A percentile compares a stretch with the other conserved stretches of the same genome.
phyloP scores from a whole-genome alignment of 2,329 filamentous ascomycete genomes.

The Orbilia oligospora region DNA sequence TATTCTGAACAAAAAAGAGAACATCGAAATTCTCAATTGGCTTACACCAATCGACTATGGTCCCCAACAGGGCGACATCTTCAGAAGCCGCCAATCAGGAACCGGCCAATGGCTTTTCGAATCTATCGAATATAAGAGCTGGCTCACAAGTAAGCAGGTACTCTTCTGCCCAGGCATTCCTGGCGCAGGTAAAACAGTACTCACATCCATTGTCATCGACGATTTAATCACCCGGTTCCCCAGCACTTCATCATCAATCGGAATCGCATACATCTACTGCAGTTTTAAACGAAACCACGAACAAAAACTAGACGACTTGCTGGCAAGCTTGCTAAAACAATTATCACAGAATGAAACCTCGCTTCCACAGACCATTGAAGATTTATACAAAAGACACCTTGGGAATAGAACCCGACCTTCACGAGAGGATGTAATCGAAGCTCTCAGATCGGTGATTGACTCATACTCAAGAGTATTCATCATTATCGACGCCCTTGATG shows the following conservation, averaged over 20 bases:
- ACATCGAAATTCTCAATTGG: slow-evolving; percentile 16
- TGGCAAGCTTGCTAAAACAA: slow-evolving; percentile 67
- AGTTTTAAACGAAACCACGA: slow-evolving; percentile 67
- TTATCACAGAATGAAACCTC: slow-evolving; percentile 63
- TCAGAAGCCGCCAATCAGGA: neutral
- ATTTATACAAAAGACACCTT: neutral
- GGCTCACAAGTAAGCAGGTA: neutral
- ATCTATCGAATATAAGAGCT: slow-evolving; percentile 65
- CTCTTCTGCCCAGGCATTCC: slow-evolving; percentile 30
- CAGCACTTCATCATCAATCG: slow-evolving; percentile 62
- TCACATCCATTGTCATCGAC: slow-evolving; percentile 8
- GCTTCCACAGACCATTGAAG: slow-evolving; percentile 62
- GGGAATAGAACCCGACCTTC: slow-evolving; percentile 10
- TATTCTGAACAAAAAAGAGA: slow-evolving; percentile 8
- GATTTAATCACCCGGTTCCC: slow-evolving; percentile 55
- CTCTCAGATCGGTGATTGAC: neutral
- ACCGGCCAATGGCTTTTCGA: slow-evolving; percentile 68
- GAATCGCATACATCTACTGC: slow-evolving; percentile 70
- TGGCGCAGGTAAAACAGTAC: slow-evolving; percentile 31
- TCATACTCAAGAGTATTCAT: slow-evolving; percentile 1
- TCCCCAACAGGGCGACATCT: neutral
- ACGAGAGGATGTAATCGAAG: neutral
- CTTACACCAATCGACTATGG: slow-evolving; percentile 5
- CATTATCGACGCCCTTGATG: slow-evolving; percentile 14
- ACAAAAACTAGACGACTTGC: slow-evolving; percentile 66